Evolutionary conservation across 176 grass and related monocot species (phyloP).

Genomic region (Oryza glaberrima): DNA sequence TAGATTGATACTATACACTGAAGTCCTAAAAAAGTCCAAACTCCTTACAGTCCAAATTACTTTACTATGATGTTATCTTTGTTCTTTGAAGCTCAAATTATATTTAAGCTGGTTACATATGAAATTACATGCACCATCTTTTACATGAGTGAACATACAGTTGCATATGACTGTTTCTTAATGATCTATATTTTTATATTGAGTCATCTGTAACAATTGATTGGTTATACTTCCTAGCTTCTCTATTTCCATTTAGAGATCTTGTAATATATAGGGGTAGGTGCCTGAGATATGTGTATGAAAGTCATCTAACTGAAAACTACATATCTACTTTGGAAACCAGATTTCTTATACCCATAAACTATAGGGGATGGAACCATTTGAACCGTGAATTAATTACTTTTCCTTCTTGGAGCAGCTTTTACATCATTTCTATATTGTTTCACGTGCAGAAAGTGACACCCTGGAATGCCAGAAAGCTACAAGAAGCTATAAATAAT

Average conservation of each 20-base stretch:
- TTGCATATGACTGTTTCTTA: neutral
- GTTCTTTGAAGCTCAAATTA: constrained; percentile 21
- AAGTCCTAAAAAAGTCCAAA: neutral
- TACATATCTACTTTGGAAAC: neutral
- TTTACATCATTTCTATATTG: neutral
- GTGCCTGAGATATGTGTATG: neutral
- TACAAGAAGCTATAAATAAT: constrained; percentile 72
- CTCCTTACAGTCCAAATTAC: neutral
- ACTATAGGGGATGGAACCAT: neutral
- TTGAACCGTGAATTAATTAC: neutral
- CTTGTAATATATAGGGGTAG: neutral
- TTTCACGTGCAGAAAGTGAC: constrained; percentile 71
- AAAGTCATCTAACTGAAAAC: neutral
- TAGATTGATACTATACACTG: neutral
- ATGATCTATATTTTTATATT: neutral
- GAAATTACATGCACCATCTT: neutral
- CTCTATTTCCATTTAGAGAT: neutral
- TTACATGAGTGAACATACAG: neutral
- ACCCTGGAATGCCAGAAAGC: constrained; percentile 71
- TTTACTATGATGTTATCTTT: neutral
- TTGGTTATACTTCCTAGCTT: neutral
- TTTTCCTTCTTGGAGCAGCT: neutral
- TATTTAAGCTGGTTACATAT: neutral
- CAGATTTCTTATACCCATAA: neutral
- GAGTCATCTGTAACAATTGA: neutral